A percentile compares a stretch with the other conserved stretches of the same genome.
Evolutionary conservation across 176 grass and related monocot genomes (phyloP).

Genomic region (Oryza brachyantha): DNA sequence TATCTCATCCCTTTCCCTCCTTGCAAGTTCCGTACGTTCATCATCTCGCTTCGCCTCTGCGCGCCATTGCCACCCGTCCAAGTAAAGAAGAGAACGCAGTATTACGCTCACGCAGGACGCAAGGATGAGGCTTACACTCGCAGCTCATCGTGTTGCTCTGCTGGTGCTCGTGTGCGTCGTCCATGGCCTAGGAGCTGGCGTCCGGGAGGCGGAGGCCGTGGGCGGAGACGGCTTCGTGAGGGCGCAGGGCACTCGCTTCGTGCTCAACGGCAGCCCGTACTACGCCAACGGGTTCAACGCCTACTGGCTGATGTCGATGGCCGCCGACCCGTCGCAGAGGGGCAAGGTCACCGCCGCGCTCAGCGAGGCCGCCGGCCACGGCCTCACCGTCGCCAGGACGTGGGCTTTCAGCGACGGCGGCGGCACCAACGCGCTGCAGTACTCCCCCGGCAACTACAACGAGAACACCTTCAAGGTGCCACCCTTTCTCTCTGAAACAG

Average conservation of each 20-base stretch:
- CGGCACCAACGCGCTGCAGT: conserved; percentile 63
- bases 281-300: conserved; percentile 95
- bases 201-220: conserved; percentile 8
- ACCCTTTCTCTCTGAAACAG: background rate
- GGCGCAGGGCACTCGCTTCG: conserved; percentile 69
- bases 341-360: conserved; percentile 58
- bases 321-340: conserved; percentile 60
- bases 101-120: no score
- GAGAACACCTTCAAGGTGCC: conserved; percentile 80
- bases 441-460: conserved; percentile 72
- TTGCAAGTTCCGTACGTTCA: background rate
- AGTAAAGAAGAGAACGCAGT: conserved; percentile 1
- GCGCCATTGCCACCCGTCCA: background rate
- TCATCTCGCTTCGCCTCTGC: background rate
- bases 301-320: conserved; percentile 90
- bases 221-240: conserved; percentile 49
- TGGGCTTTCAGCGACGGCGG: conserved; percentile 94
- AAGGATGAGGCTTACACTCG: conserved; percentile 35
- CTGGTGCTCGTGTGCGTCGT: conserved; percentile 33
- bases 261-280: conserved; percentile 72
- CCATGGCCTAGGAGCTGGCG: background rate
- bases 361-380: conserved; percentile 51
- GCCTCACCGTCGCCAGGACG: conserved; percentile 81
- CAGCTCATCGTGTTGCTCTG: conserved; percentile 29
- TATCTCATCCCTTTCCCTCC: background rate